Conservation (phyloP, 768 basidiomycete species). For the Glaciozyma martinii region DNA sequence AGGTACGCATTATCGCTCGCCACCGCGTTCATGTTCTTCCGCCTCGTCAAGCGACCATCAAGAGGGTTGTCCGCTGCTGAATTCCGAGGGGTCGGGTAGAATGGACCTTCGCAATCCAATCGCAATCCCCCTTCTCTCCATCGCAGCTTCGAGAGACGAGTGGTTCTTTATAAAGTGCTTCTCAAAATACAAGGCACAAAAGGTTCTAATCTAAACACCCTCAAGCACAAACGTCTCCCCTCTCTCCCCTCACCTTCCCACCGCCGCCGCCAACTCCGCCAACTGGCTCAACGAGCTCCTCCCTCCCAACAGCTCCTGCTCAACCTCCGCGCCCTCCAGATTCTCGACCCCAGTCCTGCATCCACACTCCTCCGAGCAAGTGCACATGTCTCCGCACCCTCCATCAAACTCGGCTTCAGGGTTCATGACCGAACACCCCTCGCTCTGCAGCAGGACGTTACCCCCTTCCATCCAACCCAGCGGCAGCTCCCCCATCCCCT, state of each 20-base stretch:
- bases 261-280: too few relatives aligned
- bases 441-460: neutral
- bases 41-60: neutral
- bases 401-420: neutral
- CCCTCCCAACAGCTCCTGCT: neutral
- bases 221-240: too few relatives aligned
- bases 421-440: neutral
- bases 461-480: neutral
- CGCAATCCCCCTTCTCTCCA: too few relatives aligned
- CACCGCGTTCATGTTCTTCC: slow-evolving; percentile 4
- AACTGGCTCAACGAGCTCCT: too few relatives aligned
- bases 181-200: too few relatives aligned
- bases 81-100: neutral
- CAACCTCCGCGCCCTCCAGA: neutral
- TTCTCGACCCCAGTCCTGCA: neutral
- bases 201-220: too few relatives aligned
- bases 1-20: neutral
- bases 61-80: neutral
- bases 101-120: too few relatives aligned
- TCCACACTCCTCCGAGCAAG: neutral
- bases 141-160: too few relatives aligned
- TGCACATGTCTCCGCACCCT: neutral
- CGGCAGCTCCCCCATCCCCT: neutral
- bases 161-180: too few relatives aligned
- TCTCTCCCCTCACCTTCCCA: too few relatives aligned